Base-by-base conservation (phyloP, 768 basidiomycete genomes). In the Hygrocybe punicea region DNA sequence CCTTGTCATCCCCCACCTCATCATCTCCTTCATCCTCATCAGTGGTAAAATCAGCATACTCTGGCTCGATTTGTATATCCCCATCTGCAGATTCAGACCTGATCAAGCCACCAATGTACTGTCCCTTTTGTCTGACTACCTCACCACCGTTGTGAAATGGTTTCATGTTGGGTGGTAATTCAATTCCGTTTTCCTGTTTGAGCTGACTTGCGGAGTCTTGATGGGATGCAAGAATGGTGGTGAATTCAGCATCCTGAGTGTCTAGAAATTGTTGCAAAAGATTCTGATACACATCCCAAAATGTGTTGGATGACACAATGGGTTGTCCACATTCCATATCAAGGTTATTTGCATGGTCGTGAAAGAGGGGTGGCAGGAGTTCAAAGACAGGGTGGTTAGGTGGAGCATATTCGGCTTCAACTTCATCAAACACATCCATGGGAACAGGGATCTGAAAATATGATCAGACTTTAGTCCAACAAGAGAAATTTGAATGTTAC, bases 331-430 rank as follows among this genome's bases (percentile, higher is more conserved):
- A 6, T 16, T 14, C 10, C 4, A 19, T 19, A 19, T 42, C 4
- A 19, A 16, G 40, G 14, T 42, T 42, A 19, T 42, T 42, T 14
- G 40, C 40, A 42, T 16, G 40, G 4, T 42, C 40, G 11, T 42
- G 16, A 19, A 42, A 42, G 40, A 42, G 40, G 10, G 49, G 62
- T 2, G 77, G 75, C 5, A 71, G 66, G 0, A 78, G 64, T n/a
- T 75, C 54, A 52, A 77, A 76, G 1, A 75, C 67, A 3, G 62
- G 61, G 51, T 76, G 67, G 55, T 69, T 62, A 6, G 60, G 63
- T 2, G 70, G 74, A 0, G 73, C 71, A 57, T 68, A 78, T 46
- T 64, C 45, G 0, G 21, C 42, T 51, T 67, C 64, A 6, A 70
- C 16, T 16, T 53, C 9, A 45, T 70, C 61, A n/a, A 71, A 21